Evolutionary conservation across 257 asterid species (phyloP).

Genomic region (Solanum ossicruentum): DNA sequence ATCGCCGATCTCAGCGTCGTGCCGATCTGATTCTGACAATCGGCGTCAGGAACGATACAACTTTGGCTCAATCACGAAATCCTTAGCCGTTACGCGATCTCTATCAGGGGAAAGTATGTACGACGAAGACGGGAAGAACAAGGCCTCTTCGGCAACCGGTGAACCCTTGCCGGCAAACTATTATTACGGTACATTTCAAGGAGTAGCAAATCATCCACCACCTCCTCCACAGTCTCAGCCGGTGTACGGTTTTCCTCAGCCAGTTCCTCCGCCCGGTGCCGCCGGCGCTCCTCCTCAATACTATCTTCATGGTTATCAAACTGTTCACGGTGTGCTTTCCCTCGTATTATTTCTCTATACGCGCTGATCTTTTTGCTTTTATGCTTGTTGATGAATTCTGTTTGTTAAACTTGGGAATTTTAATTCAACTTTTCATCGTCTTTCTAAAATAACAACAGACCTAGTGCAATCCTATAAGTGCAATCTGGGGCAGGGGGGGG

Average conservation of each 20-base stretch:
- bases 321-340: constrained; percentile 38
- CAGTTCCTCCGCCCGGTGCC: constrained; percentile 39
- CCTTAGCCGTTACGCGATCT: not conserved
- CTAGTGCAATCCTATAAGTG: not conserved
- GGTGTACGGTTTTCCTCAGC: constrained; percentile 80
- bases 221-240: constrained; percentile 38
- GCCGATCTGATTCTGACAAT: not conserved
- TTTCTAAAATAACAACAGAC: not conserved
- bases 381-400: not conserved
- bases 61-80: constrained; percentile 3
- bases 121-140: constrained; percentile 36
- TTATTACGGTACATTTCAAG: constrained; percentile 85
- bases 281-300: constrained; percentile 31
- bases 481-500: not conserved
- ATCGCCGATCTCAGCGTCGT: not conserved
- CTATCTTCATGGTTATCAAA: constrained; percentile 61
- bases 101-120: constrained; percentile 4
- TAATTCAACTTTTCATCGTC: not conserved
- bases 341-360: not conserved
- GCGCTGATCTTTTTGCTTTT: not conserved
- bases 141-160: constrained; percentile 17
- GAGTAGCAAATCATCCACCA: constrained; percentile 62
- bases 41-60: not conserved
- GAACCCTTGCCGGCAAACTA: constrained; percentile 28
- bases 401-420: not conserved